These are phyloP conservation scores for Helianthus tuberosus DNA, from an alignment of 129 eudicot genomes.

Conservation along the genomic window DNA sequence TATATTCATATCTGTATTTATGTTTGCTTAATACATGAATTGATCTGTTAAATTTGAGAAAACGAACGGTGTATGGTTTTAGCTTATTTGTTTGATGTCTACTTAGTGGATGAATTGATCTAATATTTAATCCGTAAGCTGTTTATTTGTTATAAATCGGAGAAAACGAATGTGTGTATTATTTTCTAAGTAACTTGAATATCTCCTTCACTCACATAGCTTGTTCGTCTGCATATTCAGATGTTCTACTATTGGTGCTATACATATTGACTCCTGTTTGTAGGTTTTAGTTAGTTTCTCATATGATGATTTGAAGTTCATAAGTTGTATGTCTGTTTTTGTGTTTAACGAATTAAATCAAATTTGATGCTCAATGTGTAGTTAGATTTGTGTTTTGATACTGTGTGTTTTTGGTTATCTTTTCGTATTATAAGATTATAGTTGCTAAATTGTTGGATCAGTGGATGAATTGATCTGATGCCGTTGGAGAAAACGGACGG, in stretches of 20 bases:
- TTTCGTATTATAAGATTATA: neutral
- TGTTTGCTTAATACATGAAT: neutral
- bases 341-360: neutral
- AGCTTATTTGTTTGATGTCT: too few relatives aligned
- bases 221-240: neutral
- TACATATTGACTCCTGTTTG: neutral
- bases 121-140: too few relatives aligned
- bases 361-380: neutral
- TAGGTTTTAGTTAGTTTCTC: neutral
- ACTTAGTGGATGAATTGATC: too few relatives aligned
- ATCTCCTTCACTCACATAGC: neutral
- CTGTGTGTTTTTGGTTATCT: neutral
- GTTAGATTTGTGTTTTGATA: conserved; percentile 1
- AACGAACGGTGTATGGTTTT: too few relatives aligned
- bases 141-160: neutral
- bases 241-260: neutral
- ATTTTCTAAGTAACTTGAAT: neutral
- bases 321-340: neutral
- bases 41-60: neutral
- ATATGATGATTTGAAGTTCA: neutral
- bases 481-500: too few relatives aligned
- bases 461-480: neutral
- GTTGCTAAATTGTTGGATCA: neutral
- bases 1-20: neutral
- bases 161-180: neutral